Conservation (phyloP, 257 asterid genomes). For the Nicotiana tomentosiformis region DNA sequence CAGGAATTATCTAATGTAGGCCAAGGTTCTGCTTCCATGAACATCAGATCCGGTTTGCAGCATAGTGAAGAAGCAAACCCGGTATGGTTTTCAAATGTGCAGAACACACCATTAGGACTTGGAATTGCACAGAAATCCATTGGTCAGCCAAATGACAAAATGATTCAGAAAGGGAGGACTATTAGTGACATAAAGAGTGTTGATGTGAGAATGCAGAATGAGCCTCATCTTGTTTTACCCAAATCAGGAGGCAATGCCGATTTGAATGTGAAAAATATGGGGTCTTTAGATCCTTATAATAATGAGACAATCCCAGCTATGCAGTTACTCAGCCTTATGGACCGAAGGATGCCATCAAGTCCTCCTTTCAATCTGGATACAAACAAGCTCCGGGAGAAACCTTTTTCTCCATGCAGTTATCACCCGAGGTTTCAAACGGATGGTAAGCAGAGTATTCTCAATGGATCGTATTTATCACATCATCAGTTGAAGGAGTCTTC, state of each 20-base stretch:
- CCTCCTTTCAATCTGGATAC: constrained; percentile 25
- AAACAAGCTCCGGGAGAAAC: constrained; percentile 28
- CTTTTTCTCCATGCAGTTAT: constrained; percentile 30
- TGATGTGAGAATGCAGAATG: constrained; percentile 19
- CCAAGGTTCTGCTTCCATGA: constrained; percentile 26
- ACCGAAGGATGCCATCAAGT: constrained; percentile 32
- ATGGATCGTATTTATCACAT: constrained; percentile 29
- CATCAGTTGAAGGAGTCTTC: constrained; percentile 26
- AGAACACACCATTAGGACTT: constrained; percentile 17
- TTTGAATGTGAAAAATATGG: constrained; percentile 11
- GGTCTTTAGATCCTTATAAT: constrained; percentile 42
- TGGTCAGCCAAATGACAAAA: constrained; percentile 18
- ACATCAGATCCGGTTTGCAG: constrained; percentile 28
- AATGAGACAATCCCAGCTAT: constrained; percentile 74
- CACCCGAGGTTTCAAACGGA: constrained; percentile 39
- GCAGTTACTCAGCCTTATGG: constrained; percentile 76
- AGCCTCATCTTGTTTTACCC: neutral
- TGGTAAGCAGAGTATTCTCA: constrained; percentile 30
- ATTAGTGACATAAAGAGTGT: constrained; percentile 32
- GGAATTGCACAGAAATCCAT: constrained; percentile 25
- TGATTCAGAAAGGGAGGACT: constrained; percentile 28
- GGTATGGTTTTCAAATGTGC: constrained; percentile 6
- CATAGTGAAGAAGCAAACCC: constrained; percentile 16
- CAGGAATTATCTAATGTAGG: constrained; percentile 25
- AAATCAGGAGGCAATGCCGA: constrained; percentile 12